These are phyloP conservation scores for Clavispora vitiphila DNA, from an alignment of 805 yeast genomes.

Conservation along the genomic window DNA sequence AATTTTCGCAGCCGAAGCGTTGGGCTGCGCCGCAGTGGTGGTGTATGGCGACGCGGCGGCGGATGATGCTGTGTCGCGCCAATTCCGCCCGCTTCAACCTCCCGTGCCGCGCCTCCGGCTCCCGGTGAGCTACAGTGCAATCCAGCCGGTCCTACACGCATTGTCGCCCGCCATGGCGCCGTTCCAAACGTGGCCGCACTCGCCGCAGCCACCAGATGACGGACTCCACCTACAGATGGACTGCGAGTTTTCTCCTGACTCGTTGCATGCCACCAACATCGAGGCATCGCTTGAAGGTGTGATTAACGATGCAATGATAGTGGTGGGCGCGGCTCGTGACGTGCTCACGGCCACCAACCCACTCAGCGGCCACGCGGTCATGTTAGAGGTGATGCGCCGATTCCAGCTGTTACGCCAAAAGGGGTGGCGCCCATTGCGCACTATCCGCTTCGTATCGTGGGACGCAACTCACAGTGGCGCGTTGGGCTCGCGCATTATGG, in stretches of 20 bases:
- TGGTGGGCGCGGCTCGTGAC: constrained; percentile 39
- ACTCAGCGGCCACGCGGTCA: constrained; percentile 33
- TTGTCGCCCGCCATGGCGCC: constrained; percentile 4
- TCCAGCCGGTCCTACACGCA: constrained; percentile 13
- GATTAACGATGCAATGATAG: constrained; percentile 34
- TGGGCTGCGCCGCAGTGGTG: constrained; percentile 11
- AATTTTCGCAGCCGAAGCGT: constrained; percentile 8
- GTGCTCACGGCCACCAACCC: constrained; percentile 33
- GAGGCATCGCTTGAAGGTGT: constrained; percentile 32
- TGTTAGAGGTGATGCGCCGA: constrained; percentile 36
- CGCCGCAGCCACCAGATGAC: constrained; percentile 5
- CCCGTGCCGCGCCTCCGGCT: constrained; percentile 7
- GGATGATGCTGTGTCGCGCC: constrained; percentile 8
- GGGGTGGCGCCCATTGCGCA: constrained; percentile 42
- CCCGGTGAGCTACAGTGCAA: constrained; percentile 11
- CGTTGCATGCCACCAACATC: constrained; percentile 21
- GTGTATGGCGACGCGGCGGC: constrained; percentile 10
- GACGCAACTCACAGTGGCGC: constrained; percentile 34
- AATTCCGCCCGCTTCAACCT: constrained; percentile 6
- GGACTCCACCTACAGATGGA: constrained; percentile 7
- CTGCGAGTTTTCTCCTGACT: neutral
- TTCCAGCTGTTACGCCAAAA: constrained; percentile 23
- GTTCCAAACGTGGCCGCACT: constrained; percentile 10
- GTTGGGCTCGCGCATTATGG: constrained; percentile 24
- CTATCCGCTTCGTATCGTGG: constrained; percentile 37